Evolutionary conservation across 2,329 filamentous ascomycete genomes (phyloP), one percentile per base, ranked within the genome.

Genomic region (Lecanicillium sp.): DNA sequence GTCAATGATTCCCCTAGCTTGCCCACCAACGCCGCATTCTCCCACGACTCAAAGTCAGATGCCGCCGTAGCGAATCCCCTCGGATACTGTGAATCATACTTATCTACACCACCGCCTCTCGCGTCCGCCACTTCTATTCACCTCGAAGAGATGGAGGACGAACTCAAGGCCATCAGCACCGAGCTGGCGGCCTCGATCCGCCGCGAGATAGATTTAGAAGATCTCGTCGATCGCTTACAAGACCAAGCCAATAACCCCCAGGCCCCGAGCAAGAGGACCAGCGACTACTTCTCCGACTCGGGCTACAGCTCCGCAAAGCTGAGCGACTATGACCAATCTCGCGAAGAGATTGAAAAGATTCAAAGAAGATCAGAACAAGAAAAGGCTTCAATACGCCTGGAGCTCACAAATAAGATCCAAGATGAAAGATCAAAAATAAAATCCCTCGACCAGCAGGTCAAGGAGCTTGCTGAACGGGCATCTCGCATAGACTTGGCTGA

Each of bases 261-360:
- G 59, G 55, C 67, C 49, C 51, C 72, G 19, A 80, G 75, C 46
- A 83, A 84, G 57, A 77, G 90, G 44, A 94, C 86, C 9, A 96
- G 92, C 63, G 92, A 98, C 63, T 96, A 98, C 64, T 98, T 92
- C 58, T 98, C 92, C 3, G 92, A 98, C 59, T 95, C 89, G 5
- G 92, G 92, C 22, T 83, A 86, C 42, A 90, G 87, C 58, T 90
- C 87, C 1, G 74, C 85, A 38, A 84, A 87, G 52, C 83, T 81
- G 53, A 80, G 83, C 44, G 82, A 85, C 33, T 67, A 67, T 43
- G 78, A 81, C 43, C 68, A 75, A 31, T 70, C 67, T 22, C 72
- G 70, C 35, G 77, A 81, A 52, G 86, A 95, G 57, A 67, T 95
- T 25, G 86, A 94, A 44, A 85, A 80, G 58, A 71, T 92, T 33